Percentiles rank a stretch among this genome's conserved stretches.
Conservation (phyloP, 2,329 filamentous ascomycete genomes). For the Pseudogymnoascus sp. region DNA sequence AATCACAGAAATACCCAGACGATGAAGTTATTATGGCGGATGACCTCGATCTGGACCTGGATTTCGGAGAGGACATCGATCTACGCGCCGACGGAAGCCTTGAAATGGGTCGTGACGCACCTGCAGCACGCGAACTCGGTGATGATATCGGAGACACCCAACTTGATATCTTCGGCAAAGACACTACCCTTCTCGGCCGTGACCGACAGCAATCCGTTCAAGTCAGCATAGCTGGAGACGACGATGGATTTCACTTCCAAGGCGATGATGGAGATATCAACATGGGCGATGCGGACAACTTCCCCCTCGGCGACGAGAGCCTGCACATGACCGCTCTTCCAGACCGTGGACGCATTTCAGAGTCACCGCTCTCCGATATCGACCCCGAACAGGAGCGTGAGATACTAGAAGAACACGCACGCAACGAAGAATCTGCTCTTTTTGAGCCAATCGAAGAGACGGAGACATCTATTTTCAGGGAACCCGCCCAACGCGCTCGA, state of each 20-base stretch:
- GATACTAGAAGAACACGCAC: slow-evolving; percentile 43
- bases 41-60: slow-evolving; percentile 65
- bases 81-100: slow-evolving; percentile 52
- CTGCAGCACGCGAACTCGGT: slow-evolving; percentile 56
- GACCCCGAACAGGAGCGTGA: slow-evolving; percentile 55
- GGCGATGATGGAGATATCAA: slow-evolving; percentile 54
- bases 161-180: slow-evolving; percentile 47
- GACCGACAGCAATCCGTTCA: slow-evolving; percentile 49
- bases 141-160: slow-evolving; percentile 57
- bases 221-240: slow-evolving; percentile 40
- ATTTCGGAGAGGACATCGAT: slow-evolving; percentile 57
- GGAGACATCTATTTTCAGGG: slow-evolving; percentile 51
- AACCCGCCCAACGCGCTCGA: slow-evolving; percentile 65
- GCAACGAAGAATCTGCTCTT: slow-evolving; percentile 44
- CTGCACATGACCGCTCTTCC: slow-evolving; percentile 42
- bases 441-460: slow-evolving; percentile 52
- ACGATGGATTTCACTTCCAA: slow-evolving; percentile 49
- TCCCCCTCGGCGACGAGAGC: slow-evolving; percentile 53
- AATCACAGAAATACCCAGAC: slow-evolving; percentile 39
- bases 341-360: slow-evolving; percentile 53
- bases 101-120: slow-evolving; percentile 84
- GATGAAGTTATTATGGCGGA: slow-evolving; percentile 50
- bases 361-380: slow-evolving; percentile 63
- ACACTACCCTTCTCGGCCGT: slow-evolving; percentile 35
- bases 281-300: slow-evolving; percentile 50